These are phyloP conservation scores for Beauveria sp. DNA, from an alignment of 2,329 filamentous ascomycete genomes.

Conservation along the genomic window DNA sequence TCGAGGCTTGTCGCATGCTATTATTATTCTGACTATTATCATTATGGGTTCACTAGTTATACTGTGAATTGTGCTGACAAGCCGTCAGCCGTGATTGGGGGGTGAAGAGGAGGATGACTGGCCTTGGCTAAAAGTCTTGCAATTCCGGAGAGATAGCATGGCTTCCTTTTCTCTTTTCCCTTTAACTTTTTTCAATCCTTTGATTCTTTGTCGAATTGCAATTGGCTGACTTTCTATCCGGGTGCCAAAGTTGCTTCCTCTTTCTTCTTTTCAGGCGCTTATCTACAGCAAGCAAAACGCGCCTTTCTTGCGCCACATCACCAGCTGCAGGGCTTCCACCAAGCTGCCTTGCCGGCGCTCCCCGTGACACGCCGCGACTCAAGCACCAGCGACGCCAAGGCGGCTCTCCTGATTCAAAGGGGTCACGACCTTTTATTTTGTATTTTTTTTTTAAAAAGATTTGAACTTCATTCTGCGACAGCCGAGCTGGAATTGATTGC, in stretches of 20 bases:
- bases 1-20: no score
- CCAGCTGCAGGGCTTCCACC: background rate
- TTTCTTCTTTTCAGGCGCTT: background rate
- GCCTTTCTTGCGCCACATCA: background rate
- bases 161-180: background rate
- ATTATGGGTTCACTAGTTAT: no score
- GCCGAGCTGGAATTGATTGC: no score
- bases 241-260: background rate
- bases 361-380: conserved; percentile 6
- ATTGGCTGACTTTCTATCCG: background rate
- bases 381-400: background rate
- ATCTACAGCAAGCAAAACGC: background rate
- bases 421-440: background rate
- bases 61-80: background rate
- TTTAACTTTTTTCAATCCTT: background rate
- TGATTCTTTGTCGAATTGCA: background rate
- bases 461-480: background rate
- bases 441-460: background rate
- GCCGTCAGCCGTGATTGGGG: background rate
- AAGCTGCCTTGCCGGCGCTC: background rate
- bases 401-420: background rate
- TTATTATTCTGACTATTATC: background rate
- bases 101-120: background rate
- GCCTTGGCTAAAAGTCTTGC: background rate
- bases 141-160: background rate